Percentiles rank a stretch among this genome's conserved stretches.
phyloP scores from a whole-genome alignment of 2,329 filamentous ascomycete genomes.

The Blastomyces silverae region DNA sequence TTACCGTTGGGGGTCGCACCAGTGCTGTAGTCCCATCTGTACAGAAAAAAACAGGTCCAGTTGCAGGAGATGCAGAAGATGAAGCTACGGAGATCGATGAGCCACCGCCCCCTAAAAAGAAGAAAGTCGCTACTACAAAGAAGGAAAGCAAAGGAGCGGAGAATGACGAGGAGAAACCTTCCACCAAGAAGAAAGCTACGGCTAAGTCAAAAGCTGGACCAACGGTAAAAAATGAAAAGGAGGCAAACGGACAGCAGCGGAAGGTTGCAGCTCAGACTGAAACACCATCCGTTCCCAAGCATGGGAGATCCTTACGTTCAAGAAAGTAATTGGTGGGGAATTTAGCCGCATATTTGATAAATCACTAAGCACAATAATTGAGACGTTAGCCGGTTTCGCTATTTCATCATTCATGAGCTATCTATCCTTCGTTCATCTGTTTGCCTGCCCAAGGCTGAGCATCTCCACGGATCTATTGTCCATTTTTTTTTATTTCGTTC shows the following conservation, averaged over 20 bases:
- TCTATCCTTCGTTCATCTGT: neutral
- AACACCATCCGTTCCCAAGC: neutral
- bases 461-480: neutral
- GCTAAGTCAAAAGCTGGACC: constrained; percentile 13
- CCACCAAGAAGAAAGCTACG: constrained; percentile 20
- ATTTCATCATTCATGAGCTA: neutral
- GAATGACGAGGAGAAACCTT: constrained; percentile 16
- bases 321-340: neutral
- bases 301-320: constrained; percentile 1
- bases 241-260: neutral
- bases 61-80: constrained; percentile 47
- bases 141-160: constrained; percentile 22
- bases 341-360: neutral
- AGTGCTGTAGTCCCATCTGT: constrained; percentile 79
- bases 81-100: constrained; percentile 25
- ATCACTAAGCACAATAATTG: neutral
- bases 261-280: neutral
- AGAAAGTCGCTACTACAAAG: constrained; percentile 27
- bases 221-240: neutral
- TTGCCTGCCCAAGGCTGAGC: neutral
- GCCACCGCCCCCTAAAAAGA: constrained; percentile 26
- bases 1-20: constrained; percentile 86
- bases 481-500: neutral
- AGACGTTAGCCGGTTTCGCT: neutral
- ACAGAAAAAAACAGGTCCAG: constrained; percentile 71